Evolutionary conservation across 2,329 filamentous ascomycete species (phyloP).

Genomic region (Fusarium sp.): DNA sequence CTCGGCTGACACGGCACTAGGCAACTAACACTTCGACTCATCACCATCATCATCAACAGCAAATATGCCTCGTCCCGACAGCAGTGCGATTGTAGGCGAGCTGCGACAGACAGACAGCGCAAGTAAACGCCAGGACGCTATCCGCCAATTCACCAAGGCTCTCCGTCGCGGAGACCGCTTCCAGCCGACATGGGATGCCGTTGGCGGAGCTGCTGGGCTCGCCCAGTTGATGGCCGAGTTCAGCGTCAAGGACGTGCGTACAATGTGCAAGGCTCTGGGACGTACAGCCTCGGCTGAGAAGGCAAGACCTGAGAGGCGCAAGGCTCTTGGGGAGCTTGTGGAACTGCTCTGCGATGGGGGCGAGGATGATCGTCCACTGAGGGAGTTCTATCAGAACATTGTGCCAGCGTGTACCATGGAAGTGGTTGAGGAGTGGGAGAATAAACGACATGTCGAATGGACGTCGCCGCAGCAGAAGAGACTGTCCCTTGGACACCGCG

Average conservation of each 20-base stretch:
- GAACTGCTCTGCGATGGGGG: slow-evolving; percentile 20
- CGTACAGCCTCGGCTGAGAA: slow-evolving; percentile 34
- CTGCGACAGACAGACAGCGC: slow-evolving; percentile 35
- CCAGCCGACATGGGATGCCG: slow-evolving; percentile 35
- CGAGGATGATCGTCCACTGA: slow-evolving; percentile 36
- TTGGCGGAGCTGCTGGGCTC: slow-evolving; percentile 38
- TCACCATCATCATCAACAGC: neutral
- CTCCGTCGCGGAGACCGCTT: slow-evolving; percentile 38
- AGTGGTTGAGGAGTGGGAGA: slow-evolving; percentile 36
- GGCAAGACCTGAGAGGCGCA: slow-evolving; percentile 35
- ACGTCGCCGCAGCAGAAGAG: slow-evolving; percentile 19
- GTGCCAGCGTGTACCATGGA: slow-evolving; percentile 38
- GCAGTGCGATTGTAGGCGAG: slow-evolving; percentile 6
- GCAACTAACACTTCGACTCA: neutral
- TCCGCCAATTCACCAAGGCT: slow-evolving; percentile 33
- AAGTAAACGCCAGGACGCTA: slow-evolving; percentile 24
- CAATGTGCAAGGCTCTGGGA: slow-evolving; percentile 35
- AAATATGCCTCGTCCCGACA: slow-evolving; percentile 16
- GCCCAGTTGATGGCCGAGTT: slow-evolving; percentile 40
- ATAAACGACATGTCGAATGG: slow-evolving; percentile 21
- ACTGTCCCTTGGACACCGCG: slow-evolving; percentile 29
- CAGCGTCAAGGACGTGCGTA: slow-evolving; percentile 38
- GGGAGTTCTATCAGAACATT: slow-evolving; percentile 38
- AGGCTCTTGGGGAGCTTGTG: slow-evolving; percentile 36
- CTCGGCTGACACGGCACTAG: neutral